A percentile compares a stretch with the other conserved stretches of the same genome.
phyloP scores from a whole-genome alignment of 768 basidiomycete species.

The Hygrophorus russula region DNA sequence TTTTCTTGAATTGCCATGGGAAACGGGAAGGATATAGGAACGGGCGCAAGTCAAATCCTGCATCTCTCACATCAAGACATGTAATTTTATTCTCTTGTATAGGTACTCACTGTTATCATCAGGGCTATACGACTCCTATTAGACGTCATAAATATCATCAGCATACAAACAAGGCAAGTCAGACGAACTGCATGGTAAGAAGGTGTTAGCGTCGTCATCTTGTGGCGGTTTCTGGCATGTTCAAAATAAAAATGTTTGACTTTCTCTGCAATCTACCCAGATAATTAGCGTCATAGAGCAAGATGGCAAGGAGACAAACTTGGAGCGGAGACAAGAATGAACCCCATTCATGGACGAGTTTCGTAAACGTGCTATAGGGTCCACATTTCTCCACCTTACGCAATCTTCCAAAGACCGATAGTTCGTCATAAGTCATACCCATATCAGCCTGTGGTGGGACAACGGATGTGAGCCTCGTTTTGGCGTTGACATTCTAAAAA shows the following conservation, averaged over 20 bases:
- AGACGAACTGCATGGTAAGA: conserved; percentile 81
- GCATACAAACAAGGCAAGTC: not conserved
- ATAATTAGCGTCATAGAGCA: not conserved
- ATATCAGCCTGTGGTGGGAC: conserved; percentile 66
- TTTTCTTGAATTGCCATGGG: conserved; percentile 95
- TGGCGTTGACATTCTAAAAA: not conserved
- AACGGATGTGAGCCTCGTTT: conserved; percentile 4
- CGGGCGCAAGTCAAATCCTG: conserved; percentile 91
- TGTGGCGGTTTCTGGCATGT: conserved; percentile 92
- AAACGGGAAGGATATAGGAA: conserved; percentile 94
- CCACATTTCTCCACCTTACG: conserved; percentile 97
- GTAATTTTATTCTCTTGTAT: not conserved
- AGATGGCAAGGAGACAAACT: conserved; percentile 27
- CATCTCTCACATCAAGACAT: conserved; percentile 11
- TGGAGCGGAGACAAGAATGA: conserved; percentile 70
- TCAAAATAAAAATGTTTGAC: conserved; percentile 97
- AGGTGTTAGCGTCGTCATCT: conserved; percentile 96
- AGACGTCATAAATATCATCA: not conserved
- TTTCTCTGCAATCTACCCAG: conserved; percentile 79
- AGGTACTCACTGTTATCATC: conserved; percentile 81
- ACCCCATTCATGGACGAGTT: conserved; percentile 92
- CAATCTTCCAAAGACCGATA: conserved; percentile 86
- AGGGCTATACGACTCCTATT: conserved; percentile 88
- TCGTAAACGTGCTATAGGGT: conserved; percentile 95
- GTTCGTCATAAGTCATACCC: conserved; percentile 99